Conservation (phyloP, 352 stramenopile species). For the Phytopythium montanum region DNA sequence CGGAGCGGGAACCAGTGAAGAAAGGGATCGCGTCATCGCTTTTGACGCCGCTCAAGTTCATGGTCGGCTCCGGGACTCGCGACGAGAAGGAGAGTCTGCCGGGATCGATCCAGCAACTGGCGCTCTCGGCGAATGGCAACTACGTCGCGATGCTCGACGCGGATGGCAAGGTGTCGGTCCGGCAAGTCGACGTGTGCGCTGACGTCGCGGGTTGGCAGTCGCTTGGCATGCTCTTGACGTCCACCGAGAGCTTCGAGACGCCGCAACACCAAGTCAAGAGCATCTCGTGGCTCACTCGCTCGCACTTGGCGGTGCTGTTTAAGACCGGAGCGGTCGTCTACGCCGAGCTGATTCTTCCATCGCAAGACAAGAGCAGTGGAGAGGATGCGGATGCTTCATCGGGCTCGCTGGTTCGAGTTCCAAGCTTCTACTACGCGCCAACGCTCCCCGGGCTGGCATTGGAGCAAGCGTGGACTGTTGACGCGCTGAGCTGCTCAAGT, state of each 20-base stretch:
- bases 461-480: neutral
- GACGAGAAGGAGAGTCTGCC: conserved; percentile 11
- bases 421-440: neutral
- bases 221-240: conserved; percentile 8
- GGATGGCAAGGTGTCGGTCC: conserved; percentile 38
- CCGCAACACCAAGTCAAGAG: neutral
- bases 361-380: neutral
- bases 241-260: neutral
- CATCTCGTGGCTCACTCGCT: neutral
- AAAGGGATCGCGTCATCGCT: conserved; percentile 17
- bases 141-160: conserved; percentile 57
- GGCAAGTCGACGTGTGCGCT: conserved; percentile 58
- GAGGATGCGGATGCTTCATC: too few relatives aligned
- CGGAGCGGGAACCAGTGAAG: conserved; percentile 3
- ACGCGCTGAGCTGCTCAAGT: neutral
- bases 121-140: conserved; percentile 39
- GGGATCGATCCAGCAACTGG: conserved; percentile 39
- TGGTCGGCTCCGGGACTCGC: conserved; percentile 21
- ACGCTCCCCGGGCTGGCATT: neutral
- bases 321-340: neutral
- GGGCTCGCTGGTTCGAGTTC: neutral
- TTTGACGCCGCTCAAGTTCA: conserved; percentile 35
- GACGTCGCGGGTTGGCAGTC: conserved; percentile 55
- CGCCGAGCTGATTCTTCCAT: neutral
- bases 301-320: neutral